Evolutionary conservation across 192 early-diverging fungal species (phyloP).

Genomic region (Mortierella claussenii): DNA sequence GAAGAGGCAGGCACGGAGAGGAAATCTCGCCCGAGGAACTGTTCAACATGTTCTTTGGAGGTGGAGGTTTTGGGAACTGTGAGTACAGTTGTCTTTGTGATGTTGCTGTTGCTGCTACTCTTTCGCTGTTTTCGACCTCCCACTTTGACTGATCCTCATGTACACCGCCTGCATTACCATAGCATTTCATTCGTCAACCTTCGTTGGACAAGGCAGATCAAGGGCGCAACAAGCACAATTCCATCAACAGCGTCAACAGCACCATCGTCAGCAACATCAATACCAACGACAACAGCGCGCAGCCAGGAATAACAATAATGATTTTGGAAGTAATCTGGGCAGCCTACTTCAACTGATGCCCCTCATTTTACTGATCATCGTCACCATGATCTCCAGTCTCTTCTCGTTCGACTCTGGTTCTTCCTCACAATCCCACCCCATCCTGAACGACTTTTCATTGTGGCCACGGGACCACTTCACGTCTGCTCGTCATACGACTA

Average conservation of each 20-base stretch:
- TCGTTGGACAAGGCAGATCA: too few relatives aligned
- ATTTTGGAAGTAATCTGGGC: constrained; percentile 35
- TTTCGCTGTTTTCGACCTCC: too few relatives aligned
- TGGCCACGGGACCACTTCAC: constrained; percentile 61
- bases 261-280: constrained; percentile 54
- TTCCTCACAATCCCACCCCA: constrained; percentile 28
- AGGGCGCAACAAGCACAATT: constrained; percentile 38
- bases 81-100: constrained; percentile 35
- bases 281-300: constrained; percentile 50
- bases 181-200: constrained; percentile 58
- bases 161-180: constrained; percentile 3
- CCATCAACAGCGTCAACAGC: constrained; percentile 45
- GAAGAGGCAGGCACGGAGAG: constrained; percentile 58
- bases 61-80: constrained; percentile 63
- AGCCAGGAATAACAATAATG: constrained; percentile 12
- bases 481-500: constrained; percentile 61
- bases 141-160: too few relatives aligned
- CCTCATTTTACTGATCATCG: constrained; percentile 76
- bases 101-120: too few relatives aligned
- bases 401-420: constrained; percentile 50
- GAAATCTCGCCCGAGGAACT: constrained; percentile 94
- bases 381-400: constrained; percentile 77
- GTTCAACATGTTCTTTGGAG: constrained; percentile 96
- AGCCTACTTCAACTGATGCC: constrained; percentile 83
- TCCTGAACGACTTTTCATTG: constrained; percentile 74